These are phyloP conservation scores for Tuber calosporum DNA, from an alignment of 495 filamentous ascomycete genomes.

Conservation along the genomic window DNA sequence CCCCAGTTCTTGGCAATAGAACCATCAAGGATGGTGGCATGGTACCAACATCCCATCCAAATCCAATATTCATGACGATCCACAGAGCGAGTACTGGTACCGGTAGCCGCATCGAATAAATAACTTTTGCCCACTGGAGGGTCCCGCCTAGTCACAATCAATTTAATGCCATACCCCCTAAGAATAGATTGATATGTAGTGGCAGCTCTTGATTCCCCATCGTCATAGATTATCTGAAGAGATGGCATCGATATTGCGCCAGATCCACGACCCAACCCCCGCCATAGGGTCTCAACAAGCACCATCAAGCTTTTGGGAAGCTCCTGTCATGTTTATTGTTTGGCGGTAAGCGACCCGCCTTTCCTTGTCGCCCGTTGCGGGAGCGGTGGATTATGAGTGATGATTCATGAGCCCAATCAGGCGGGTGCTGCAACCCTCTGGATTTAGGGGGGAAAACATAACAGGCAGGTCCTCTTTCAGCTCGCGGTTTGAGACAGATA, in stretches of 20 bases:
- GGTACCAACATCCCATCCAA: not conserved
- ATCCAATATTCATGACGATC: not conserved
- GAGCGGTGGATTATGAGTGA: not conserved
- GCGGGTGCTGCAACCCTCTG: too few relatives aligned
- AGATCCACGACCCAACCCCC: not conserved
- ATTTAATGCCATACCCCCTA: not conserved
- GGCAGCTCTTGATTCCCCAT: not conserved
- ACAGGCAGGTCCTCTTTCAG: not conserved
- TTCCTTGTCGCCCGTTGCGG: not conserved
- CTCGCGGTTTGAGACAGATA: not conserved
- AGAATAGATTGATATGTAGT: not conserved
- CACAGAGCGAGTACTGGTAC: not conserved
- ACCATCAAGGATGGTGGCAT: not conserved
- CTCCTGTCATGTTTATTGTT: not conserved
- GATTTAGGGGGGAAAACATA: not conserved
- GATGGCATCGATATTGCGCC: not conserved
- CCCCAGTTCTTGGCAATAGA: not conserved
- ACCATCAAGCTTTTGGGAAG: not conserved
- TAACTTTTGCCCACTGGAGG: not conserved
- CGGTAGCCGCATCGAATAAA: not conserved
- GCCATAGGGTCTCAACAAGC: not conserved
- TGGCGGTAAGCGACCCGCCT: not conserved
- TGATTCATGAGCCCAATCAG: not conserved
- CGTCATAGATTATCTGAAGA: not conserved
- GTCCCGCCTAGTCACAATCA: not conserved